A percentile compares a stretch with the other conserved stretches of the same genome.
These are phyloP conservation scores for Ricinus communis DNA, from an alignment of 345 rosid species.

Conservation along the genomic window DNA sequence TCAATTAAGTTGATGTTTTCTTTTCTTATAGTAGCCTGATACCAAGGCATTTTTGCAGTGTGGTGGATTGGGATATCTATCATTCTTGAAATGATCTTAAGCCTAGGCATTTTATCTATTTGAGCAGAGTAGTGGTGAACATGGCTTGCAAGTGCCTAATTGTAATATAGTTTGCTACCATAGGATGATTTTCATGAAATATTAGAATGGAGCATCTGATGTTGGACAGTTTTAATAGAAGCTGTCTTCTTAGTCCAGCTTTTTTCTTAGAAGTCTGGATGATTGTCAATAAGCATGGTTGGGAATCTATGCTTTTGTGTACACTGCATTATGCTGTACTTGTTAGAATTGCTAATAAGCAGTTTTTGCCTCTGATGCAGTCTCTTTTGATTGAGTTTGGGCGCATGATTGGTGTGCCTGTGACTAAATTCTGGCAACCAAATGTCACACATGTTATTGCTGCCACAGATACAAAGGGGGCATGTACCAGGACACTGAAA, in stretches of 20 bases:
- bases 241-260: not conserved
- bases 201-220: not conserved
- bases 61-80: not conserved
- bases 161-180: not conserved
- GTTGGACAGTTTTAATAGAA: not conserved
- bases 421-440: constrained; percentile 72
- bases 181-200: not conserved
- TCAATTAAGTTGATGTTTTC: not conserved
- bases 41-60: not conserved
- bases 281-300: not conserved
- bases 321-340: not conserved
- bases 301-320: not conserved
- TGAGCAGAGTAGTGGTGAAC: not conserved
- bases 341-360: constrained; percentile 4
- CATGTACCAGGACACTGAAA: constrained; percentile 76
- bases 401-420: constrained; percentile 46
- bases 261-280: not conserved
- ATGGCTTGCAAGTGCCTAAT: not conserved
- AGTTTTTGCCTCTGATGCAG: constrained; percentile 35
- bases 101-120: not conserved
- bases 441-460: constrained; percentile 86
- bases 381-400: constrained; percentile 57
- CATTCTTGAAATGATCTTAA: not conserved
- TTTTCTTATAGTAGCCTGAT: not conserved
- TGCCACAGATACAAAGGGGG: constrained; percentile 61